Conservation (phyloP, 1,139 yeast species). For the Yamadazyma oceani region DNA sequence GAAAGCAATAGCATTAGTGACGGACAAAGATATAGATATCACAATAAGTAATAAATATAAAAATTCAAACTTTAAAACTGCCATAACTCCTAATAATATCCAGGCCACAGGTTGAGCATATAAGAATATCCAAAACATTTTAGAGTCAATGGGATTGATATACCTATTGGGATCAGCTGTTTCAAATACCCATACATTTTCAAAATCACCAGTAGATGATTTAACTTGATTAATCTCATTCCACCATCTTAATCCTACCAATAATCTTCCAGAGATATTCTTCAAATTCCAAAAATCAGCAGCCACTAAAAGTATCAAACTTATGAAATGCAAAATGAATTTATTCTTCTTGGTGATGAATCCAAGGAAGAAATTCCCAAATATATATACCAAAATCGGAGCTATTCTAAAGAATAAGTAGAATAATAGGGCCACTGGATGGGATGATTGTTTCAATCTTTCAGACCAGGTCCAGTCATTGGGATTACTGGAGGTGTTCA, state of each 20-base stretch:
- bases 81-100: constrained; percentile 71
- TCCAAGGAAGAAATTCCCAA: constrained; percentile 63
- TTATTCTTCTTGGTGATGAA: constrained; percentile 44
- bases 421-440: constrained; percentile 71
- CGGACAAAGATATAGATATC: constrained; percentile 68
- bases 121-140: constrained; percentile 79
- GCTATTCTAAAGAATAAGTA: constrained; percentile 63
- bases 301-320: constrained; percentile 70
- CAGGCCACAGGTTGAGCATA: constrained; percentile 77
- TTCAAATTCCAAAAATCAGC: constrained; percentile 95
- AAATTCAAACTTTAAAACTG: constrained; percentile 74
- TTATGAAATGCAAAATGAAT: constrained; percentile 75
- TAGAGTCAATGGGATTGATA: constrained; percentile 89
- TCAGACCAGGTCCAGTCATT: constrained; percentile 27
- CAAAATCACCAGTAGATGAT: constrained; percentile 39
- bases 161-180: constrained; percentile 79
- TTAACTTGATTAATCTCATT: constrained; percentile 55
- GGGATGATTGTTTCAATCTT: constrained; percentile 61
- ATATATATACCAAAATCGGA: constrained; percentile 64
- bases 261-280: constrained; percentile 82
- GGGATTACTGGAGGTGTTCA: constrained; percentile 13
- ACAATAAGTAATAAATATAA: constrained; percentile 65
- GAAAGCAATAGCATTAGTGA: constrained; percentile 85
- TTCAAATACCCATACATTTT: constrained; percentile 86
- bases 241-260: constrained; percentile 97